A percentile compares a stretch with the other conserved stretches of the same genome.
Evolutionary conservation across 73 alveolate genomes (phyloP).

Genomic region (Paramecium primaurelia): DNA sequence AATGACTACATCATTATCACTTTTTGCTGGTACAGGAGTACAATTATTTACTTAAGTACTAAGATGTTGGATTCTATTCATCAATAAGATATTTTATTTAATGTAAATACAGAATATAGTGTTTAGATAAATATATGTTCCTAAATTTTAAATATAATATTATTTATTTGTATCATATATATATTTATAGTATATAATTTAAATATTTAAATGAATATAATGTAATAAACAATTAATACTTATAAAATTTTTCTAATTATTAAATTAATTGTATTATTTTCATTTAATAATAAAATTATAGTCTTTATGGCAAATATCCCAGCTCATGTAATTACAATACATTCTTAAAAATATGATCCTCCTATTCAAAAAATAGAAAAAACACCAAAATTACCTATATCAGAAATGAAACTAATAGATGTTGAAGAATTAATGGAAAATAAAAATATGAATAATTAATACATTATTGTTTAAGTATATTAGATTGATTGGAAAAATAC

Average conservation of each 20-base stretch:
- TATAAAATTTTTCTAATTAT: too few species aligned
- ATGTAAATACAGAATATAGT: background rate
- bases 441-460: background rate
- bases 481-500: background rate
- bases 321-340: background rate
- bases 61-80: conserved; percentile 11
- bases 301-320: background rate
- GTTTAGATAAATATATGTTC: conserved; percentile 2
- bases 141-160: background rate
- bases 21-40: conserved; percentile 59
- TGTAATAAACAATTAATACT: too few species aligned
- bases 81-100: conserved; percentile 16
- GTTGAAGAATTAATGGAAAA: conserved; percentile 9
- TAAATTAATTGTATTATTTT: too few species aligned
- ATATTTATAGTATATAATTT: background rate
- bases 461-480: background rate
- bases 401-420: background rate
- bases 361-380: background rate
- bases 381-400: background rate
- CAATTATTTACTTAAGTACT: background rate
- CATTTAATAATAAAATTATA: background rate
- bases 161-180: background rate
- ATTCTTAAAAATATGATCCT: background rate
- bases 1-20: conserved; percentile 94
- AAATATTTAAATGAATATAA: too few species aligned